These are phyloP conservation scores for Ceratocystiopsis brevicomis DNA, from an alignment of 2,329 filamentous ascomycete genomes.

Conservation along the genomic window DNA sequence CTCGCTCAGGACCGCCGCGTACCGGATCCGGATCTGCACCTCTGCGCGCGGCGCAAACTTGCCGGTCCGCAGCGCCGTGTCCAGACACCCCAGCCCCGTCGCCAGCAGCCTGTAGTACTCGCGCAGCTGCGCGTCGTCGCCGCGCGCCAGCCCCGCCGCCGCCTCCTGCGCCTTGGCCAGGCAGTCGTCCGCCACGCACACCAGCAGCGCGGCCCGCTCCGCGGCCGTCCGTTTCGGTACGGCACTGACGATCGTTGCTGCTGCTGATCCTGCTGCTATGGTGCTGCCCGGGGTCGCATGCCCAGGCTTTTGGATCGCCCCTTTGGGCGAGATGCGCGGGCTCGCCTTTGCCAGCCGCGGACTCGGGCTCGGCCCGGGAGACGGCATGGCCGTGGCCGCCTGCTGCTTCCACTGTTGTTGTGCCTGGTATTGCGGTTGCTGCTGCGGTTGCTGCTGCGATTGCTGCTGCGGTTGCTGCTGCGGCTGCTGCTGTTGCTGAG, in stretches of 20 bases:
- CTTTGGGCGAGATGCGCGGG: constrained; percentile 7
- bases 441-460: constrained; percentile 10
- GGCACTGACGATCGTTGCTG: constrained; percentile 2
- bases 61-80: constrained; percentile 44
- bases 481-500: constrained; percentile 9
- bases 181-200: constrained; percentile 60
- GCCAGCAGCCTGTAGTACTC: constrained; percentile 55
- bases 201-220: constrained; percentile 39
- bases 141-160: constrained; percentile 26
- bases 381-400: constrained; percentile 5
- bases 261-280: background rate
- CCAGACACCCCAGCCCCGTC: constrained; percentile 53
- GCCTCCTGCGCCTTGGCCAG: constrained; percentile 44
- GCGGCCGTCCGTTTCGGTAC: constrained; percentile 21
- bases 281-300: background rate
- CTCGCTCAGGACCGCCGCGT: constrained; percentile 51
- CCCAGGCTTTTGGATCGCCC: constrained; percentile 8
- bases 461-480: constrained; percentile 9
- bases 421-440: constrained; percentile 9
- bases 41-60: constrained; percentile 46
- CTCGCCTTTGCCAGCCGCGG: constrained; percentile 3
- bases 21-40: constrained; percentile 48
- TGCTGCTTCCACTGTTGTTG: constrained; percentile 7
- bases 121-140: constrained; percentile 32
- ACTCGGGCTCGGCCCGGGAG: constrained; percentile 3